Conservation (phyloP, 2,329 filamentous ascomycete genomes). For the Leptoxyphium fumago region DNA sequence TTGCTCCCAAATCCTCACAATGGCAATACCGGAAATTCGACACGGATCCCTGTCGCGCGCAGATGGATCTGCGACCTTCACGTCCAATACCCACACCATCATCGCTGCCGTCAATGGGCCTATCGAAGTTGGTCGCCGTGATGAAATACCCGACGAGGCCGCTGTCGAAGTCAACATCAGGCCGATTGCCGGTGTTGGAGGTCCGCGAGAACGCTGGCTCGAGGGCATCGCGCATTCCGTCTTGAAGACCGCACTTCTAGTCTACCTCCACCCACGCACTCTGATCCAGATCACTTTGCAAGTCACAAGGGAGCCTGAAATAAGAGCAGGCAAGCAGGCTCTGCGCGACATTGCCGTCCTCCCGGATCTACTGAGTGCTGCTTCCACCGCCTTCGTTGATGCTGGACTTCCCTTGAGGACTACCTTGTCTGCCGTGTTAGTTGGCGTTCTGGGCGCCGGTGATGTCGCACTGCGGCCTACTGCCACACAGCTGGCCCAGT, state of each 20-base stretch:
- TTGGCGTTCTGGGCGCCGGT: constrained; percentile 37
- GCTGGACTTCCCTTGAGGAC: constrained; percentile 67
- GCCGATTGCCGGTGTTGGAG: constrained; percentile 67
- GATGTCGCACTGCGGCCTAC: constrained; percentile 46
- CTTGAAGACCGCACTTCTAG: constrained; percentile 58
- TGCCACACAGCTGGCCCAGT: constrained; percentile 41
- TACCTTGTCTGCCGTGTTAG: constrained; percentile 50
- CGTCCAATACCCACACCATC: constrained; percentile 62
- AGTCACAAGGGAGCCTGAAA: constrained; percentile 26
- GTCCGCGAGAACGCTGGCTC: constrained; percentile 50
- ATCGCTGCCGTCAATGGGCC: constrained; percentile 84
- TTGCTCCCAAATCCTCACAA: not conserved
- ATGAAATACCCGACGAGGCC: constrained; percentile 85
- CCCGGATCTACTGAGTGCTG: constrained; percentile 67
- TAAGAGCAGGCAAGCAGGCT: constrained; percentile 40
- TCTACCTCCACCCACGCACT: constrained; percentile 60
- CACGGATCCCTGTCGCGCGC: constrained; percentile 45
- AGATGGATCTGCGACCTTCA: constrained; percentile 68
- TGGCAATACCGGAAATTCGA: constrained; percentile 13
- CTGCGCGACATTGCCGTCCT: constrained; percentile 61
- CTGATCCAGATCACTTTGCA: constrained; percentile 75
- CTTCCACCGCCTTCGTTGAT: constrained; percentile 63
- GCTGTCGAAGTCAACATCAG: constrained; percentile 80
- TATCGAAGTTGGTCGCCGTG: constrained; percentile 73
- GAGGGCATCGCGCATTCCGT: constrained; percentile 61